Base-by-base conservation (phyloP, 2,329 filamentous ascomycete species). In the Stemphylium lycopersici region DNA sequence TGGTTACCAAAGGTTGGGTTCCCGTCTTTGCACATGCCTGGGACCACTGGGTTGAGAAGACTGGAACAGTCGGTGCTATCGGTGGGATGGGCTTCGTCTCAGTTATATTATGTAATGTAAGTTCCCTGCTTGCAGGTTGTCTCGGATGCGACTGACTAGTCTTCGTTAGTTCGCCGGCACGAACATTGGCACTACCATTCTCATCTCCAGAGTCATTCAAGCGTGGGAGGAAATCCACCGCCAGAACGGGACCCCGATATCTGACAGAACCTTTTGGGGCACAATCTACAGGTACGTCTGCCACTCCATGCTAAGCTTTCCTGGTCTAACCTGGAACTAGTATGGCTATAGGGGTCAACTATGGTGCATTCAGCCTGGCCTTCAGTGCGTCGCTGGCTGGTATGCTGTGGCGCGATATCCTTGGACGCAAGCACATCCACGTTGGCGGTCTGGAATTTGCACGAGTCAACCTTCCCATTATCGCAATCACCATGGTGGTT, bases 311-410 rank as follows among this genome's bases (percentile, higher is more conserved):
- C n/a, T 11, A 4, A 16, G 7, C 4, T 11, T 5, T 32, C 13
- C 12, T 18, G 2, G 6, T 8, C 44, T 47, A 31, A 38, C 34
- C 2, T 18, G 12, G 11, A 4, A n/a, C 4, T 26, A 54, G 51
- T 70, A 89, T 91, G 87, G 88, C 88, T 0, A 75, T 91, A 0
- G 88, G 88, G 2, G 86, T 90, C 56, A 91, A 91, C 70, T 91
- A 87, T 53, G 88, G 88, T 3, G 89, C 88, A 0, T 91, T 90
- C 67, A 90, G 87, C 67, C 84, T 85, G 0, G 86, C 87, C 0
- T 90, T 91, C 62, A 89, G 86, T 59, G 88, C 87, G 0, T 90
- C 87, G 0, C 73, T 91, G 1, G 89, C 89, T 1, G 89, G 88
- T 1, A 78, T 91, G 7, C 76, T 91, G 0, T 91, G 89, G 89